Base-by-base conservation (phyloP, 495 filamentous ascomycete species). In the Amphirosellinia nigrospora region DNA sequence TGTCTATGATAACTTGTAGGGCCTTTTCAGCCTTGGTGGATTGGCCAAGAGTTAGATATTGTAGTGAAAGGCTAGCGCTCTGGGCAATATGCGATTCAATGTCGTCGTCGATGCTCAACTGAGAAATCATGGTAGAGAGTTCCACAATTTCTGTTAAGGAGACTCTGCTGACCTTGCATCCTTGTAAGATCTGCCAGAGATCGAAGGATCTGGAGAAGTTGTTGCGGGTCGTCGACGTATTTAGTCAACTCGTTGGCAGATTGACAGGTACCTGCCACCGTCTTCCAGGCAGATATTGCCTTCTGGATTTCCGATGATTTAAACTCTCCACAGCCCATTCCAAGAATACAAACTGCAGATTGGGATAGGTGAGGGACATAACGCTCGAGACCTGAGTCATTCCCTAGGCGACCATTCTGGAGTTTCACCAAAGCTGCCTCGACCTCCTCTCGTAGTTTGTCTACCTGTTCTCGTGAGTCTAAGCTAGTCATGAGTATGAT, bases 21-120 rank as follows among this genome's bases (percentile, higher is more conserved):
- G 88, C 75, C 48, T 89, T 77, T 41, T 89, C 89, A 45, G 94
- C 93, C 75, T 92, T 91, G 16, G 86, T 86, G 23, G 91, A 91
- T 71, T 92, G 91, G 32, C 96, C 96, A 65, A 95, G 86, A 23
- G 86, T 87, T 61, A 93, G 86, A 74, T 94, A 93, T 70, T 94
- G 92, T 4, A 89, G 71, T 1, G 89, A 92, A 1, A 97, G 81
- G 0, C 80, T 80, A 19, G 87, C 86, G 38, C 91, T 84, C 60
- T 87, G 82, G 23, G 83, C 72, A 9, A 94, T 82, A 13, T 90
- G 77, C 21, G 87, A 86, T 71, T 92, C 88, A 2, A 79, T 80
- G 32, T 82, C 78, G 13, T 81, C 73, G 23, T 87, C 78, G 11
- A 80, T 76, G 59, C 88, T 86, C n/a, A 91, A 81, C 34, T 86